Evolutionary conservation across 2,329 filamentous ascomycete species (phyloP).

Genomic region (Hypoxylon sp.): DNA sequence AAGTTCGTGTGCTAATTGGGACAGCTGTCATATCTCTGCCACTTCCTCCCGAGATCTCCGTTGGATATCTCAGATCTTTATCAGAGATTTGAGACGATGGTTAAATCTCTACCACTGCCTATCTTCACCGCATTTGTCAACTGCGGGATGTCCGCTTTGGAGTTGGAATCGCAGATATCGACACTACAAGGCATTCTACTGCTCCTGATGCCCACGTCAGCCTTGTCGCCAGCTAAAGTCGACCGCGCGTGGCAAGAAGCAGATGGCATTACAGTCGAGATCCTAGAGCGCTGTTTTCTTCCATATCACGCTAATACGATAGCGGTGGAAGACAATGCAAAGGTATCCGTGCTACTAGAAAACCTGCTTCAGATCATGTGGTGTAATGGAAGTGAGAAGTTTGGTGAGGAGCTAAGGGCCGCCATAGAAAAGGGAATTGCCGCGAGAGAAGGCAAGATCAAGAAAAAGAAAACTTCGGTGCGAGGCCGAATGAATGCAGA

Average conservation of each 20-base stretch:
- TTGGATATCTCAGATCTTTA: slow-evolving; percentile 67
- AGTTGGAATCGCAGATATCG: slow-evolving; percentile 58
- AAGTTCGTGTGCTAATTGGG: slow-evolving; percentile 39
- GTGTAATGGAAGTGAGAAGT: slow-evolving; percentile 52
- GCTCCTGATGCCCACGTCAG: slow-evolving; percentile 59
- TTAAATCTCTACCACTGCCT: slow-evolving; percentile 70
- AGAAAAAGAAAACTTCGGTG: slow-evolving; percentile 53
- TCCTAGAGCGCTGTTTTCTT: slow-evolving; percentile 72
- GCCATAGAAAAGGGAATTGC: slow-evolving; percentile 62
- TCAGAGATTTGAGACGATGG: slow-evolving; percentile 67
- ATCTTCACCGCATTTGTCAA: slow-evolving; percentile 69
- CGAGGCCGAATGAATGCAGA: slow-evolving; percentile 47
- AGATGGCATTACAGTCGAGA: slow-evolving; percentile 58
- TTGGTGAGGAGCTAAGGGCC: slow-evolving; percentile 54
- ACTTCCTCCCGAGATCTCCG: slow-evolving; percentile 60
- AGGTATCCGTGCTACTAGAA: slow-evolving; percentile 78
- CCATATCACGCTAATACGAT: slow-evolving; percentile 73
- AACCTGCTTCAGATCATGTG: slow-evolving; percentile 69
- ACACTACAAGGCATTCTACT: slow-evolving; percentile 61
- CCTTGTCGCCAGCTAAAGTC: slow-evolving; percentile 58
- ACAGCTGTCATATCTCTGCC: slow-evolving; percentile 60
- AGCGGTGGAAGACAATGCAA: slow-evolving; percentile 76
- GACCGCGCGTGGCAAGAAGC: slow-evolving; percentile 55
- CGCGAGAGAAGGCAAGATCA: slow-evolving; percentile 63
- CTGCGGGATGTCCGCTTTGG: slow-evolving; percentile 56